Percentiles rank a stretch among this genome's conserved stretches.
Conservation (phyloP, 2,329 filamentous ascomycete species). For the Pseudocercospora ulei region DNA sequence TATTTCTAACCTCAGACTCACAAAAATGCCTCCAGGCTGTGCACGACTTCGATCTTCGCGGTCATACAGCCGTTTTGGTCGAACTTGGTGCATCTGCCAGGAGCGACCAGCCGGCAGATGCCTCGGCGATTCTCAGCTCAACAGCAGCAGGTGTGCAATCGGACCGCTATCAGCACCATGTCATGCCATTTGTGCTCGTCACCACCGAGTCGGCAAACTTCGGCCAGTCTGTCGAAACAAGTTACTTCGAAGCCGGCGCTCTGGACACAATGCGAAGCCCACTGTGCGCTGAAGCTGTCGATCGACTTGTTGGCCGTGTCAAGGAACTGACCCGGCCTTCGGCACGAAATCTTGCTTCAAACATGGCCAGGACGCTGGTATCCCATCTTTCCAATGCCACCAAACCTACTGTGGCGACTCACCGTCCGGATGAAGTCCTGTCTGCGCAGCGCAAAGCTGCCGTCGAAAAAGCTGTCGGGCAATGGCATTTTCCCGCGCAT, state of each 20-base stretch:
- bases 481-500: slow-evolving; percentile 84
- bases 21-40: slow-evolving; percentile 26
- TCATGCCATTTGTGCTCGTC: slow-evolving; percentile 29
- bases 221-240: slow-evolving; percentile 16
- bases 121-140: slow-evolving; percentile 23
- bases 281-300: slow-evolving; percentile 51
- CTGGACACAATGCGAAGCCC: slow-evolving; percentile 77
- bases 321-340: slow-evolving; percentile 27
- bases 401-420: slow-evolving; percentile 21
- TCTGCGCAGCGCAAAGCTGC: slow-evolving; percentile 48
- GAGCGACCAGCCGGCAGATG: slow-evolving; percentile 10
- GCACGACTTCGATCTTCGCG: slow-evolving; percentile 22
- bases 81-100: slow-evolving; percentile 19
- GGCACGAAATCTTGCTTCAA: slow-evolving; percentile 26
- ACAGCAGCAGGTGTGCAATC: slow-evolving; percentile 25
- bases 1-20: slow-evolving; percentile 28
- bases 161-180: slow-evolving; percentile 25
- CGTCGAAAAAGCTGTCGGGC: slow-evolving; percentile 60
- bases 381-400: slow-evolving; percentile 23
- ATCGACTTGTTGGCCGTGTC: slow-evolving; percentile 29
- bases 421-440: slow-evolving; percentile 54
- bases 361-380: slow-evolving; percentile 31
- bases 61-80: slow-evolving; percentile 28
- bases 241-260: slow-evolving; percentile 76
- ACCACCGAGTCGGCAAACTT: slow-evolving; percentile 11